Evolutionary conservation across 306 rosid species (phyloP).

Genomic region (Phaseolus lunatus): DNA sequence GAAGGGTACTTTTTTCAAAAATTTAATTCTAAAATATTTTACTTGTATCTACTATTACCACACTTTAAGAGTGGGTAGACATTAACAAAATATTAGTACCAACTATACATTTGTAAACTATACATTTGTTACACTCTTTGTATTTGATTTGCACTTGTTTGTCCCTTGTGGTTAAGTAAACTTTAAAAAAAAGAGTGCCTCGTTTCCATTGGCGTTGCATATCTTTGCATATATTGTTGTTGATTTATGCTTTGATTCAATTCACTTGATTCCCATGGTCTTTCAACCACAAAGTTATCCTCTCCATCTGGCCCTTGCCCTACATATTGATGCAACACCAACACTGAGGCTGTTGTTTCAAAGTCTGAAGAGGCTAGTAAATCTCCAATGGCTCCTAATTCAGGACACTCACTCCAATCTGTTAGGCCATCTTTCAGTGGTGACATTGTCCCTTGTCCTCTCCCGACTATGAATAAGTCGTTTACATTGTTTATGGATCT

Average conservation of each 20-base stretch:
- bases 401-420: slow-evolving; percentile 92
- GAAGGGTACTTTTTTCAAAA: not conserved
- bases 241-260: not conserved
- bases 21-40: not conserved
- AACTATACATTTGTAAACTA: not conserved
- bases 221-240: slow-evolving; percentile 32
- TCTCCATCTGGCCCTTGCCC: slow-evolving; percentile 51
- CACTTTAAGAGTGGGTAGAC: not conserved
- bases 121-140: too few relatives aligned
- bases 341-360: slow-evolving; percentile 75
- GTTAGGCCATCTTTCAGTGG: slow-evolving; percentile 75
- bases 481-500: slow-evolving; percentile 60
- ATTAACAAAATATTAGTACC: not conserved
- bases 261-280: slow-evolving; percentile 39
- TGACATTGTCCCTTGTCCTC: slow-evolving; percentile 73
- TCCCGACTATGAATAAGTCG: slow-evolving; percentile 81
- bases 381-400: slow-evolving; percentile 88
- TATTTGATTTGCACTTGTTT: not conserved
- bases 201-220: not conserved
- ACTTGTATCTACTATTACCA: not conserved
- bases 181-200: not conserved
- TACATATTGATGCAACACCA: slow-evolving; percentile 78
- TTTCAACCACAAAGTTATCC: slow-evolving; percentile 20
- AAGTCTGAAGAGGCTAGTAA: slow-evolving; percentile 84
- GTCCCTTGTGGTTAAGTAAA: not conserved